A percentile compares a stretch with the other conserved stretches of the same genome.
Evolutionary conservation across 208 protist species (phyloP).

Genomic region (Wallacemonas sp.): DNA sequence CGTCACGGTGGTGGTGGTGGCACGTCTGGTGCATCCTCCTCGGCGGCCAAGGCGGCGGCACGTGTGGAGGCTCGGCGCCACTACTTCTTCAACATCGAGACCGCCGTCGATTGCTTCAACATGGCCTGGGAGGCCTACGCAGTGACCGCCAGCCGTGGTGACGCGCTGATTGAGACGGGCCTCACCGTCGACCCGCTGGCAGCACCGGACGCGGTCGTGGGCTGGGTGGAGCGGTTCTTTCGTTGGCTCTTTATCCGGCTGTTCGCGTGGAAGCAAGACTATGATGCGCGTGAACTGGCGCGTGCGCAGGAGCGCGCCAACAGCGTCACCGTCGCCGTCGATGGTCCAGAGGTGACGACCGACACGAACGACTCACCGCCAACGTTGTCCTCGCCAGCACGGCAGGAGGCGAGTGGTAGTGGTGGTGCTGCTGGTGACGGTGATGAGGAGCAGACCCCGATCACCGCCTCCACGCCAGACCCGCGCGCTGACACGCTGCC

Average conservation of each 20-base stretch:
- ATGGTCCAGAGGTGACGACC: not conserved
- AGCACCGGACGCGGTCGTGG: slow-evolving; percentile 27
- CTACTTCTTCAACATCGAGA: slow-evolving; percentile 64
- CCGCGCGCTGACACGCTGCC: too few relatives aligned
- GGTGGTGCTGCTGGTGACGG: not conserved
- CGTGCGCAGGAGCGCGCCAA: not conserved
- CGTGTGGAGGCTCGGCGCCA: not conserved
- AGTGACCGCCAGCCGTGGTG: slow-evolving; percentile 19
- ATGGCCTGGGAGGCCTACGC: slow-evolving; percentile 68
- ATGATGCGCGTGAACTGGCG: not conserved
- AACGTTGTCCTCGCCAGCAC: too few relatives aligned
- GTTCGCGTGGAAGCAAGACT: not conserved
- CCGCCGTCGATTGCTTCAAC: slow-evolving; percentile 68
- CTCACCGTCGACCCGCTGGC: slow-evolving; percentile 27
- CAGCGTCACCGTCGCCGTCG: not conserved
- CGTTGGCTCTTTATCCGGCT: slow-evolving; percentile 4
- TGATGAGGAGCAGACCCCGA: too few relatives aligned
- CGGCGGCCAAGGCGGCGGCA: not conserved
- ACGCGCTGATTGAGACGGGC: slow-evolving; percentile 27
- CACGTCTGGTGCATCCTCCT: not conserved
- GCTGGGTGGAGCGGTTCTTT: slow-evolving; percentile 20
- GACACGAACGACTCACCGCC: too few relatives aligned
- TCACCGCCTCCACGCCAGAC: too few relatives aligned
- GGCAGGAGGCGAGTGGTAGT: too few relatives aligned
- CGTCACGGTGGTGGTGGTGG: not conserved